Percentiles rank a stretch among this genome's conserved stretches.
phyloP scores from a whole-genome alignment of 2,329 filamentous ascomycete species.

The Pyrenophora teres region DNA sequence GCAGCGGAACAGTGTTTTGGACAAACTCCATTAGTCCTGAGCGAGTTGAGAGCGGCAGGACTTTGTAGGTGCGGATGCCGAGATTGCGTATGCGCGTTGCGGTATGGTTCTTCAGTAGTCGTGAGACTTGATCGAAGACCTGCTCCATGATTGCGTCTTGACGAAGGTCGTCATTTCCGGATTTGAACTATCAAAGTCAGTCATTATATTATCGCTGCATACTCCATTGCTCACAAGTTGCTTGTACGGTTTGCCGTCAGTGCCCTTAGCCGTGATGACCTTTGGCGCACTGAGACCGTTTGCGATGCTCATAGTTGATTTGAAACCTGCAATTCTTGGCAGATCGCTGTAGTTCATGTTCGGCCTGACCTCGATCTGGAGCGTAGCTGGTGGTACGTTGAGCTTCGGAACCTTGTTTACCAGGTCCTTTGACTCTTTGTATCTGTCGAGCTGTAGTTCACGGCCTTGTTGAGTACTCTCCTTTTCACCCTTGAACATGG shows the following conservation, averaged over 20 bases:
- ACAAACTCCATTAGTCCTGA: slow-evolving; percentile 98
- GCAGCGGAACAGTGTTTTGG: slow-evolving; percentile 85
- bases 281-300: slow-evolving; percentile 92
- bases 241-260: slow-evolving; percentile 79
- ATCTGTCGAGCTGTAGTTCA: slow-evolving; percentile 67
- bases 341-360: slow-evolving; percentile 77
- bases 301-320: slow-evolving; percentile 79
- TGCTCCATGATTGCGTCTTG: slow-evolving; percentile 99
- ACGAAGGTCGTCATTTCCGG: slow-evolving; percentile 91
- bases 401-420: slow-evolving; percentile 66
- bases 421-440: slow-evolving; percentile 65
- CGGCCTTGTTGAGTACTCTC: slow-evolving; percentile 68
- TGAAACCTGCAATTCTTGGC: slow-evolving; percentile 74
- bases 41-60: slow-evolving; percentile 81
- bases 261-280: slow-evolving; percentile 80
- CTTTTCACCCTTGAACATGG: slow-evolving; percentile 66
- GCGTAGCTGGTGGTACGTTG: slow-evolving; percentile 83
- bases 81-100: slow-evolving; percentile 86
- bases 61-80: slow-evolving; percentile 94
- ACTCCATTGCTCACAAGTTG: slow-evolving; percentile 66
- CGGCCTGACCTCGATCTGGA: slow-evolving; percentile 76
- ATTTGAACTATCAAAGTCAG: slow-evolving; percentile 68
- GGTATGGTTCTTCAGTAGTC: slow-evolving; percentile 82
- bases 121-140: slow-evolving; percentile 94
- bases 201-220: not conserved